Base-by-base conservation (phyloP, 768 basidiomycete species). In the Leucosporidium creatinivorum region DNA sequence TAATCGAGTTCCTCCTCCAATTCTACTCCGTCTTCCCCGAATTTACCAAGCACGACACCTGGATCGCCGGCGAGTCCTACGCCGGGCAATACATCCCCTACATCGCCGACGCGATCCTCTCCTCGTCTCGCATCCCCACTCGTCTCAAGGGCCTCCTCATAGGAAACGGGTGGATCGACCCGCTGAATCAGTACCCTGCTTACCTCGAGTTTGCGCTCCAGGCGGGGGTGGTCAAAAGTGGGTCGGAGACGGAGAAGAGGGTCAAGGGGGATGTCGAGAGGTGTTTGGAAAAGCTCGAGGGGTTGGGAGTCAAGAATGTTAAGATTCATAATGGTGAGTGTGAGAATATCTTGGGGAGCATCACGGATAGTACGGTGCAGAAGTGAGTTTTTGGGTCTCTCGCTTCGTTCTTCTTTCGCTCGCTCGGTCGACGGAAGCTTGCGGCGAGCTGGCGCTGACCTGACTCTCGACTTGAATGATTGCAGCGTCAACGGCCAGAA, bases 81-180 rank as follows among this genome's bases (percentile, higher is more conserved):
- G 96, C 93, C 30, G 96, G 96, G 25, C 94, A 98, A 80, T 98
- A 89, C 81, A 94, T 99, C 74, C 96, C 96, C 5, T 94, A 91
- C 78, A 93, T 93, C 74, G 91, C 91, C 87, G 75, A 73, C 80
- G 75, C 68, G 3, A 62, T 67, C 36, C n/a, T 69, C 17, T 39
- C 30, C 36, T 72, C 73, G 18, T 59, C 64, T 3, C 8, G 48
- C 12, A 26, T 76, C 21, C 26, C 61, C 0, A 67, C 74, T 0
- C 67, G 51, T 1, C 68, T 76, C n/a, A 72, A 74, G 44, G 96
- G 96, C 1, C 80, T 84, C 19, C 91, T 94, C 0, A 96, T 99
- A 51, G 96, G 96, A 25, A 98, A 98, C 77, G 94, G 93, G 3
- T 99, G 96, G 96, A 94, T 96, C 55, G 93, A 97, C 76, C 86